Percentiles rank a stretch among this genome's conserved stretches.
These are phyloP conservation scores for Triticum dicoccoides DNA, from an alignment of 176 grass and related monocot genomes.

Conservation along the genomic window DNA sequence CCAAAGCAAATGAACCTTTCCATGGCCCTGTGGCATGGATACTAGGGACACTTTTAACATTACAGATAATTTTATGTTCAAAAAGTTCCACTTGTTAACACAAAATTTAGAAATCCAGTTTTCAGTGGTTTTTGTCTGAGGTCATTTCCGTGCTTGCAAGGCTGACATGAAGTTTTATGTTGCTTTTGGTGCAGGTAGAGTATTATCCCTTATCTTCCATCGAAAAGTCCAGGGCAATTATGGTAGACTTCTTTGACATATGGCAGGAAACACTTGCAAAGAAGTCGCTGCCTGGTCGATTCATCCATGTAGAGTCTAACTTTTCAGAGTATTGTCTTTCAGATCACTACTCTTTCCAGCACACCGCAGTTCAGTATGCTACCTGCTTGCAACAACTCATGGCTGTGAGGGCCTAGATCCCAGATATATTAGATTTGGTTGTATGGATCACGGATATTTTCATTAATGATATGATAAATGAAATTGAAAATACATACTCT, in stretches of 20 bases:
- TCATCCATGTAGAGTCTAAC: slow-evolving; percentile 65
- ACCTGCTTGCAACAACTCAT: slow-evolving; percentile 76
- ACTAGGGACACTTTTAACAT: not conserved
- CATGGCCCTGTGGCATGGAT: not conserved
- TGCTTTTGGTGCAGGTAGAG: slow-evolving; percentile 64
- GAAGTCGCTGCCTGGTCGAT: slow-evolving; percentile 73
- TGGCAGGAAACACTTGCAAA: slow-evolving; percentile 73
- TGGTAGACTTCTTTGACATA: slow-evolving; percentile 91
- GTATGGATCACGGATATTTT: too few relatives aligned
- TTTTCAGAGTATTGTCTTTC: slow-evolving; percentile 78
- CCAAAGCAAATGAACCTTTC: not conserved
- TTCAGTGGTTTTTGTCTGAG: not conserved
- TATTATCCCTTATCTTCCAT: slow-evolving; percentile 85
- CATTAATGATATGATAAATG: too few relatives aligned
- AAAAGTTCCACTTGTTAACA: not conserved
- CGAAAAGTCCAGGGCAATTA: slow-evolving; percentile 68
- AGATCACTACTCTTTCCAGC: slow-evolving; percentile 77
- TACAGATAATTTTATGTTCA: not conserved
- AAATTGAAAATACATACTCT: too few relatives aligned
- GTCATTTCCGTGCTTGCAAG: not conserved
- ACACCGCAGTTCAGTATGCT: slow-evolving; percentile 75
- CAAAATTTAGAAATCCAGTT: not conserved
- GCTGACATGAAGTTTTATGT: slow-evolving; percentile 18
- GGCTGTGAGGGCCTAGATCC: slow-evolving; percentile 30
- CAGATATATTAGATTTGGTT: too few relatives aligned